Conservation (phyloP, 805 yeast genomes). For the Clavispora santaluciae region DNA sequence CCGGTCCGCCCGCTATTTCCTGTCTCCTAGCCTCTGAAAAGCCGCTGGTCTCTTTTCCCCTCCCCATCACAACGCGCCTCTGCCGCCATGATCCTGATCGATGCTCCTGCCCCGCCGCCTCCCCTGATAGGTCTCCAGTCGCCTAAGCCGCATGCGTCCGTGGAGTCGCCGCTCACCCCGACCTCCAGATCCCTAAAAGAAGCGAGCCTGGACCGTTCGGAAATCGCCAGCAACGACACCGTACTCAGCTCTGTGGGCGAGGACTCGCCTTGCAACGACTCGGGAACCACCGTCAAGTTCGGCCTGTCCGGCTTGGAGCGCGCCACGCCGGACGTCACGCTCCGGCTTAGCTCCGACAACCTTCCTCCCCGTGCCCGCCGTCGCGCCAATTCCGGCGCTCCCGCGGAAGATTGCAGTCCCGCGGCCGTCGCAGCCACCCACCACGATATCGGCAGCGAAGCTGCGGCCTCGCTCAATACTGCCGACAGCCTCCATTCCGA, state of each 20-base stretch:
- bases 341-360: conserved; percentile 5
- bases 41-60: background rate
- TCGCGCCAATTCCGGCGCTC: background rate
- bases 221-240: conserved; percentile 15
- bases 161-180: conserved; percentile 12
- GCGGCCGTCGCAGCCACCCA: background rate
- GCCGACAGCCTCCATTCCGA: background rate
- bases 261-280: conserved; percentile 2
- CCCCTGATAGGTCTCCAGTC: background rate
- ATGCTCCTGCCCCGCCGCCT: background rate
- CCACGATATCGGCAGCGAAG: too few species aligned
- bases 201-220: conserved; percentile 12
- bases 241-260: conserved; percentile 16
- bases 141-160: background rate
- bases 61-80: background rate
- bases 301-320: conserved; percentile 11
- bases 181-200: conserved; percentile 12
- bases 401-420: background rate
- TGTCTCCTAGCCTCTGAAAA: too few species aligned
- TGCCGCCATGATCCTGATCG: background rate
- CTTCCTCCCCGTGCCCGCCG: background rate
- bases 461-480: too few species aligned
- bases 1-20: too few species aligned
- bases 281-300: background rate
- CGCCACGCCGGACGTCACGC: conserved; percentile 5